Evolutionary conservation across 345 rosid genomes (phyloP).

Genomic region (Salix suchowensis): DNA sequence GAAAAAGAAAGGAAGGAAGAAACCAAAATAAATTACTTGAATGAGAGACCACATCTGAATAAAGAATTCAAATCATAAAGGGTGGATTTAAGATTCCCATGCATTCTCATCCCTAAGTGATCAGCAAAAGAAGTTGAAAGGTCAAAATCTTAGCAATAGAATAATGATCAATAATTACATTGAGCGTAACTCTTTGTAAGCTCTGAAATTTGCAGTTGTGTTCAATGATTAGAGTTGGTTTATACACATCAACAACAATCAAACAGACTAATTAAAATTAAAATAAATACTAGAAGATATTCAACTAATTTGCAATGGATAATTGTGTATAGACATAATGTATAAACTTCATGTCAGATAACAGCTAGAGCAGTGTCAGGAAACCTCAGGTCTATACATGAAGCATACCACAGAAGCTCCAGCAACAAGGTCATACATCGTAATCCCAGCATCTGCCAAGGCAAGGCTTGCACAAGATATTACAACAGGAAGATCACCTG

Average conservation of each 20-base stretch:
- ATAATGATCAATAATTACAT: background rate
- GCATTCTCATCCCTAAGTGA: background rate
- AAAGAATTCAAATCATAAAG: background rate
- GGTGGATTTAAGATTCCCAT: background rate
- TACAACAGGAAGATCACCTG: constrained; percentile 90
- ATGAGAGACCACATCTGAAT: background rate
- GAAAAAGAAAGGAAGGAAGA: background rate
- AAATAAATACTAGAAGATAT: background rate
- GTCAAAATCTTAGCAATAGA: background rate
- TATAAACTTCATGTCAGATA: background rate
- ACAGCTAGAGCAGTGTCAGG: background rate
- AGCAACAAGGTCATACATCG: constrained; percentile 91
- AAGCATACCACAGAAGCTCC: constrained; percentile 82
- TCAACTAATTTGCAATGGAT: background rate
- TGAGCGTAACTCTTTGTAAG: background rate
- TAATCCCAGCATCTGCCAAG: constrained; percentile 91
- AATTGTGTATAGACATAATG: background rate
- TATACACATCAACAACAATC: background rate
- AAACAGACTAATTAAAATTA: background rate
- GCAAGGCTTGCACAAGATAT: constrained; percentile 97
- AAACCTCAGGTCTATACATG: background rate
- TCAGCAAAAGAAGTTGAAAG: background rate
- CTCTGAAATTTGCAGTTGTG: background rate
- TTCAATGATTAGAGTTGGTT: background rate
- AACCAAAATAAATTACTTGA: background rate